Evolutionary conservation across 163 green algal species (phyloP).

Genomic region (Botryococcus braunii): DNA sequence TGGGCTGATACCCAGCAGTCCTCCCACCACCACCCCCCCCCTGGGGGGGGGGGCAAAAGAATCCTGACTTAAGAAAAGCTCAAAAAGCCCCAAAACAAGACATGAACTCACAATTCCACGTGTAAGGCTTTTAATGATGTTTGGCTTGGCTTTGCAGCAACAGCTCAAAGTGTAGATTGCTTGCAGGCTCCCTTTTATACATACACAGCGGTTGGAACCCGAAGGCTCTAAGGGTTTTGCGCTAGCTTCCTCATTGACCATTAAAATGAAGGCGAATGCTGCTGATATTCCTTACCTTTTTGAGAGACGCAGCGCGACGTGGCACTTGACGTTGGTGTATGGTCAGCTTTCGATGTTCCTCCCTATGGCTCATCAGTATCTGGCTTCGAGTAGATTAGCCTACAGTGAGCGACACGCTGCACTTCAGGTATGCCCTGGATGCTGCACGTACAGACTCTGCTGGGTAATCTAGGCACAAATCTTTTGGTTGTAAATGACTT

Average conservation of each 20-base stretch:
- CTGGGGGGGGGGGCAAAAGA: no score
- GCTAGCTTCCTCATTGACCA: slow-evolving; percentile 27
- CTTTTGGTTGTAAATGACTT: neutral
- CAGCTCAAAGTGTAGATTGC: no score
- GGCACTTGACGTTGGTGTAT: slow-evolving; percentile 64
- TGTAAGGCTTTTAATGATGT: no score
- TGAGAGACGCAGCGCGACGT: slow-evolving; percentile 32
- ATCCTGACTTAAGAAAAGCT: no score
- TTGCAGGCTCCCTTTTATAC: no score
- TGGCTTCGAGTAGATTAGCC: slow-evolving; percentile 47
- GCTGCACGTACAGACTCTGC: neutral
- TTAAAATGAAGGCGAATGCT: slow-evolving; percentile 63
- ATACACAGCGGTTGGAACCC: slow-evolving; percentile 31
- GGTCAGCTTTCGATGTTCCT: slow-evolving; percentile 36
- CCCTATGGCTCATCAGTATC: slow-evolving; percentile 51
- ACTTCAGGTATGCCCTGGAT: slow-evolving; percentile 19
- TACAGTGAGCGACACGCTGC: slow-evolving; percentile 41
- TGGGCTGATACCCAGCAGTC: no score
- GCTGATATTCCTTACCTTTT: slow-evolving; percentile 68
- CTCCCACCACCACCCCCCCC: no score
- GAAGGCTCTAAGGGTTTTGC: slow-evolving; percentile 18
- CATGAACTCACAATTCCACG: no score
- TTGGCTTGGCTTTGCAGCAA: no score
- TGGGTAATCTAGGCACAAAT: neutral
- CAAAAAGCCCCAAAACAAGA: no score